Evolutionary conservation across 148 eudicot species (phyloP).

Genomic region (Diospyros lotus): DNA sequence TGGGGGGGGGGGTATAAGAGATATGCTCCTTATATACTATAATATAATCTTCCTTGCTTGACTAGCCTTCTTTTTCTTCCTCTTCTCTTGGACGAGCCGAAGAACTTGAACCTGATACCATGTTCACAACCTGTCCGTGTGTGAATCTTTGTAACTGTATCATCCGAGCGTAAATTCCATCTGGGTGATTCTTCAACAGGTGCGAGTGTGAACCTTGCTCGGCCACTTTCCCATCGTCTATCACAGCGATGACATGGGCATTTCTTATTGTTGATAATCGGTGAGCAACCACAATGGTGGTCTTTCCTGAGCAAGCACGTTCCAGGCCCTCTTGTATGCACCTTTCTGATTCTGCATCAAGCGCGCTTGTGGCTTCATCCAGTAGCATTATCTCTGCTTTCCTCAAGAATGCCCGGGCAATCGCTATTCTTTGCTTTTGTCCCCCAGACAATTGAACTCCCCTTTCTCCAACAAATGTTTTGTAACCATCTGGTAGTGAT

Average conservation of each 20-base stretch:
- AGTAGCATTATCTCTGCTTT: slow-evolving; percentile 73
- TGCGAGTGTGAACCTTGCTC: slow-evolving; percentile 86
- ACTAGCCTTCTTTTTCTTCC: slow-evolving; percentile 27
- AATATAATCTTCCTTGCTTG: too few species aligned
- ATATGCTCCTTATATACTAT: slow-evolving; percentile 15
- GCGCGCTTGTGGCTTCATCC: slow-evolving; percentile 88
- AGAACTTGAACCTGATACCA: slow-evolving; percentile 60
- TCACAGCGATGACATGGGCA: slow-evolving; percentile 78
- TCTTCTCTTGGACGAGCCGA: slow-evolving; percentile 49
- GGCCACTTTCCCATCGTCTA: slow-evolving; percentile 81
- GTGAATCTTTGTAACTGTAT: slow-evolving; percentile 74
- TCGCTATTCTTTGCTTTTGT: slow-evolving; percentile 82
- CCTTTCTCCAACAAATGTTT: slow-evolving; percentile 70
- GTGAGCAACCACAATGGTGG: slow-evolving; percentile 81
- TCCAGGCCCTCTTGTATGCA: slow-evolving; percentile 76
- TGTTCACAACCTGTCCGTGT: slow-evolving; percentile 56
- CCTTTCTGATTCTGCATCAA: slow-evolving; percentile 78
- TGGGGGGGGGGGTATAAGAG: background rate
- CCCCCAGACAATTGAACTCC: slow-evolving; percentile 86
- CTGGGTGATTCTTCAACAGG: slow-evolving; percentile 67
- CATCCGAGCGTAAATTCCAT: slow-evolving; percentile 77
- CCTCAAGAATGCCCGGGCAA: slow-evolving; percentile 74
- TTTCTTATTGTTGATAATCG: slow-evolving; percentile 71
- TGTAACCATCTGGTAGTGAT: slow-evolving; percentile 70
- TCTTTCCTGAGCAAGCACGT: slow-evolving; percentile 70